Evolutionary conservation across 768 basidiomycete species (phyloP), one percentile per base, ranked within the genome.

Genomic region (Cubamyces sp.): DNA sequence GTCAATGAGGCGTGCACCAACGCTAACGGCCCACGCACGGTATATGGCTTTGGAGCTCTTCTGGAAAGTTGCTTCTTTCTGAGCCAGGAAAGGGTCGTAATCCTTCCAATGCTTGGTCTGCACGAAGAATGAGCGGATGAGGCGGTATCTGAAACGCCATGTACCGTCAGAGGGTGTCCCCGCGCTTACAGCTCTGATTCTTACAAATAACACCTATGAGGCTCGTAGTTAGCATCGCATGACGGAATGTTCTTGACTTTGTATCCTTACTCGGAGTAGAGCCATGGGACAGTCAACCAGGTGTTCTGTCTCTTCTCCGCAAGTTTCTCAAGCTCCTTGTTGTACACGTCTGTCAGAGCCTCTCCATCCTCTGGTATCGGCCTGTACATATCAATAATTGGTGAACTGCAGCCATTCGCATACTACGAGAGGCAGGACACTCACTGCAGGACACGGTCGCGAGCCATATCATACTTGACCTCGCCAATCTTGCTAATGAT

Each of bases 201-300:
- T 52, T 15, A 70, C 66, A 67, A 42, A 51, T 62, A 66, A 28
- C 61, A 65, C 61, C 65, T 66, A 28, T n/a, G 21, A 19, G 12
- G 48, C 14, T 16, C 5, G 34, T 18, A 46, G 26, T 47, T 4
- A 47, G n/a, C 23, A 30, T 3, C 15, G 16, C 28, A 41, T 18
- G 14, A 16, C n/a, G 3, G 5, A 8, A 9, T 16, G 25, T 49
- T 16, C 23, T 15, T 28, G 16, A 16, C 16, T 16, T 15, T 26
- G 7, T 28, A 11, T 37, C 12, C 90, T 66, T 78, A 97, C 88
- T 98, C 96, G 59, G 94, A 94, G 73, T 82, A 98, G n/a, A 99
- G 81, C 96, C 96, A 99, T 1, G 95, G 93, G 5, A 92, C 86
- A 8, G 85, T 90, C 71, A 93, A 94, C 96, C 96, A 99, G 0